phyloP scores from a whole-genome alignment of 2,329 filamentous ascomycete genomes.

The Aureobasidium sp. region DNA sequence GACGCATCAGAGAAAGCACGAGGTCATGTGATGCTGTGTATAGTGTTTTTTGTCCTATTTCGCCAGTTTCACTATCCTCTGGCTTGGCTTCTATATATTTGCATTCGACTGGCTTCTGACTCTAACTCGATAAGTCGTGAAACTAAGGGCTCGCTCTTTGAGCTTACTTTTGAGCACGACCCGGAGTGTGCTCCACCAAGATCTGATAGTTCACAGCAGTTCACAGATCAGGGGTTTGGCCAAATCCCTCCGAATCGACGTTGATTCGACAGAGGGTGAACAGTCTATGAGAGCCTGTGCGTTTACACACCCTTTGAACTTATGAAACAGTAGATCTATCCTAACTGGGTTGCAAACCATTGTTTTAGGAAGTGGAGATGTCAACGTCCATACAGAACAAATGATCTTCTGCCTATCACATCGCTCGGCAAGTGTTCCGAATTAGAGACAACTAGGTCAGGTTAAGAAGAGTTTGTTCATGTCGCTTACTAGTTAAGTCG shows the following conservation, averaged over 20 bases:
- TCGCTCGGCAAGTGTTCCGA: not conserved
- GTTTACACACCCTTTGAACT: not conserved
- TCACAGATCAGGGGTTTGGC: too few relatives aligned
- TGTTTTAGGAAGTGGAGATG: conserved; percentile 3
- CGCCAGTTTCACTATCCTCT: not conserved
- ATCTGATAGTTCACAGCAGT: too few relatives aligned
- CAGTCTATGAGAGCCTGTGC: not conserved
- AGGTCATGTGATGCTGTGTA: not conserved
- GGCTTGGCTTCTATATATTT: too few relatives aligned
- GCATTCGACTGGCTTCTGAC: too few relatives aligned
- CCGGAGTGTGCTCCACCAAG: too few relatives aligned
- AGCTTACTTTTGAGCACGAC: too few relatives aligned
- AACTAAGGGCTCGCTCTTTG: too few relatives aligned
- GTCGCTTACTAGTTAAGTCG: not conserved
- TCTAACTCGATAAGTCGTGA: too few relatives aligned
- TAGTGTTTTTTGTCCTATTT: too few relatives aligned
- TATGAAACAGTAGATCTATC: not conserved
- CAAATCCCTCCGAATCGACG: not conserved
- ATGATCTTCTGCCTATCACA: not conserved
- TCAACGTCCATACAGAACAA: not conserved
- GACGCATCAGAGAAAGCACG: not conserved
- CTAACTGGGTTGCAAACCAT: not conserved
- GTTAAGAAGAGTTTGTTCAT: not conserved
- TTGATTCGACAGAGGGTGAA: not conserved
- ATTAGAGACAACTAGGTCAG: not conserved